These are phyloP conservation scores for Cucumis cinereus DNA, from an alignment of 306 rosid genomes.

Conservation along the genomic window DNA sequence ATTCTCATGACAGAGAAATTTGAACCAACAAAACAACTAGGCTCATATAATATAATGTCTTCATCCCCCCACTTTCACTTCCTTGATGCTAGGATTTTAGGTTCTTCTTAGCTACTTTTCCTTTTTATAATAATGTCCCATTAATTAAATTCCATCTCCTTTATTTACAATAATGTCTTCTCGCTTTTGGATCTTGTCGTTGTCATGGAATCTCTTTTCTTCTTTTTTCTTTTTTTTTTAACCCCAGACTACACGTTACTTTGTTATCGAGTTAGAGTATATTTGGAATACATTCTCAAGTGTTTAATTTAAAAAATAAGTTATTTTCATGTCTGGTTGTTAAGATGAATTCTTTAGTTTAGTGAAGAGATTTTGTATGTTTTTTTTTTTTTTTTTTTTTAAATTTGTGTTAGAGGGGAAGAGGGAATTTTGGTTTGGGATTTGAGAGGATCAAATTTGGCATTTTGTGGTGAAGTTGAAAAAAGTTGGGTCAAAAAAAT, in stretches of 20 bases:
- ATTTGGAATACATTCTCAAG: no score
- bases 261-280: background rate
- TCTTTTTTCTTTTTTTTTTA: background rate
- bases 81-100: slow-evolving; percentile 9
- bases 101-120: background rate
- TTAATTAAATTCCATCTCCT: background rate
- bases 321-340: no score
- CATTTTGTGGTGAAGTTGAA: background rate
- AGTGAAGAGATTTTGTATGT: background rate
- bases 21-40: background rate
- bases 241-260: background rate
- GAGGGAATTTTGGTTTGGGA: background rate
- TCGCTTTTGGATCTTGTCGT: background rate
- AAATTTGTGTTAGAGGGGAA: background rate
- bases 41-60: background rate
- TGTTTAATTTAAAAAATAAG: no score
- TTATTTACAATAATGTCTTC: background rate
- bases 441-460: background rate
- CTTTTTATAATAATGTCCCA: background rate
- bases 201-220: background rate
- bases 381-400: no score
- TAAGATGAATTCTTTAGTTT: background rate
- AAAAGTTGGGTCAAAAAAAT: background rate
- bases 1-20: background rate
- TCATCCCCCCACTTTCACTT: background rate